A percentile compares a stretch with the other conserved stretches of the same genome.
Conservation (phyloP, 805 yeast genomes). For the Yarrowia yakushimensis region DNA sequence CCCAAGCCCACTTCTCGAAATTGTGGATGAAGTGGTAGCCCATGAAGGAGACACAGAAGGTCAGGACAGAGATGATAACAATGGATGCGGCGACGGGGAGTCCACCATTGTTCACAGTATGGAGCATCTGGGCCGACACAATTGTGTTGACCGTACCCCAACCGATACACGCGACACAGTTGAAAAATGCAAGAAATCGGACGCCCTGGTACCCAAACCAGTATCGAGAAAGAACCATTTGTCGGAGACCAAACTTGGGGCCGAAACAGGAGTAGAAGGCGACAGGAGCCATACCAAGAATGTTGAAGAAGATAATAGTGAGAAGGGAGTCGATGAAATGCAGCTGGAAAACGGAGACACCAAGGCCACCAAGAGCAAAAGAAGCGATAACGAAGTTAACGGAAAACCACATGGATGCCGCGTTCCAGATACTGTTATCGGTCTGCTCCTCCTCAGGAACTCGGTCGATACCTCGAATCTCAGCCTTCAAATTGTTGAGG, state of each 20-base stretch:
- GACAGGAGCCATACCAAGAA: conserved; percentile 72
- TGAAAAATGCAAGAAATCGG: conserved; percentile 72
- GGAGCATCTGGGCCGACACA: conserved; percentile 79
- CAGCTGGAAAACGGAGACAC: conserved; percentile 60
- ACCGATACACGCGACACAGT: conserved; percentile 83
- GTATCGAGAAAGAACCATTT: conserved; percentile 76
- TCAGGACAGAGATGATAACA: conserved; percentile 59
- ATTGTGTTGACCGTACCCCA: conserved; percentile 94
- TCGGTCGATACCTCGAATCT: conserved; percentile 74
- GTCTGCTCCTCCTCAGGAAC: conserved; percentile 75
- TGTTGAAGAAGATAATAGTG: conserved; percentile 65
- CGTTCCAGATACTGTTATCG: conserved; percentile 60
- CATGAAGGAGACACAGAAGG: conserved; percentile 71
- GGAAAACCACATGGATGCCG: conserved; percentile 87
- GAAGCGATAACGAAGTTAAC: conserved; percentile 87
- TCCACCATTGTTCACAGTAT: conserved; percentile 61
- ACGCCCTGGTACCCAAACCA: conserved; percentile 72
- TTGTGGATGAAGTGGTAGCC: conserved; percentile 80
- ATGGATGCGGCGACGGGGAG: conserved; percentile 93
- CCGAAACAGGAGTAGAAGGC: conserved; percentile 83
- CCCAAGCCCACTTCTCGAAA: conserved; percentile 85
- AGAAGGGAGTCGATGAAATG: conserved; percentile 71
- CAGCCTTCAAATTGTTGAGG: conserved; percentile 37
- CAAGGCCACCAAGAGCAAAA: conserved; percentile 70
- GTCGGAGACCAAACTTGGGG: conserved; percentile 80